Percentiles rank a stretch among this genome's conserved stretches.
These are phyloP conservation scores for Dryas drummondii DNA, from an alignment of 306 rosid species.

Conservation along the genomic window DNA sequence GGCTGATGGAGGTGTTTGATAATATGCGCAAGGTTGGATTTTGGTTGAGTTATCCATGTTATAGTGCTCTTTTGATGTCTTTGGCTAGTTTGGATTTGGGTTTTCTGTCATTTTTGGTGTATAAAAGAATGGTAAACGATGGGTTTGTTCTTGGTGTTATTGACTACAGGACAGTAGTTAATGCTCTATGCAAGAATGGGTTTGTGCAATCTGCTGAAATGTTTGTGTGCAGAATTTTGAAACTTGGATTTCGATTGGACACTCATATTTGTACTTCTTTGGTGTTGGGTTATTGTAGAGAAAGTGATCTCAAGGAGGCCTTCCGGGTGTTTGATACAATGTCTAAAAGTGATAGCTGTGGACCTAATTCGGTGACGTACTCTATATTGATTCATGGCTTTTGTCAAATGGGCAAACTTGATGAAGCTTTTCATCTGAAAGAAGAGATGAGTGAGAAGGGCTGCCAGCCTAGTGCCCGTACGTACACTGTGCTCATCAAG, in stretches of 20 bases:
- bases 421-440: conserved; percentile 13
- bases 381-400: conserved; percentile 8
- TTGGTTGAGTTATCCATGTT: conserved; percentile 13
- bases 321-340: conserved; percentile 17
- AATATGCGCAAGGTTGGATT: conserved; percentile 11
- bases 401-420: conserved; percentile 9
- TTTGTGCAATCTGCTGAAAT: conserved; percentile 16
- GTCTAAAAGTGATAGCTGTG: conserved; percentile 6
- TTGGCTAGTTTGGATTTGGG: conserved; percentile 17
- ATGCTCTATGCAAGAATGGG: conserved; percentile 5
- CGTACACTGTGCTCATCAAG: conserved; percentile 9
- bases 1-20: conserved; percentile 8
- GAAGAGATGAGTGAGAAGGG: conserved; percentile 17
- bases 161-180: neutral
- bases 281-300: conserved; percentile 10
- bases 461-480: conserved; percentile 7
- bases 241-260: conserved; percentile 17
- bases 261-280: conserved; percentile 11
- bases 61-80: conserved; percentile 16
- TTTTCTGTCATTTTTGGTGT: conserved; percentile 4
- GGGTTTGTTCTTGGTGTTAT: conserved; percentile 14
- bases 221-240: conserved; percentile 9
- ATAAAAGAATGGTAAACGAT: conserved; percentile 4
- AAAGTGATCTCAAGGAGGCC: neutral
- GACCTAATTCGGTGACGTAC: conserved; percentile 11